Evolutionary conservation across 2,329 filamentous ascomycete genomes (phyloP).

Genomic region (Verticillium nubilum): DNA sequence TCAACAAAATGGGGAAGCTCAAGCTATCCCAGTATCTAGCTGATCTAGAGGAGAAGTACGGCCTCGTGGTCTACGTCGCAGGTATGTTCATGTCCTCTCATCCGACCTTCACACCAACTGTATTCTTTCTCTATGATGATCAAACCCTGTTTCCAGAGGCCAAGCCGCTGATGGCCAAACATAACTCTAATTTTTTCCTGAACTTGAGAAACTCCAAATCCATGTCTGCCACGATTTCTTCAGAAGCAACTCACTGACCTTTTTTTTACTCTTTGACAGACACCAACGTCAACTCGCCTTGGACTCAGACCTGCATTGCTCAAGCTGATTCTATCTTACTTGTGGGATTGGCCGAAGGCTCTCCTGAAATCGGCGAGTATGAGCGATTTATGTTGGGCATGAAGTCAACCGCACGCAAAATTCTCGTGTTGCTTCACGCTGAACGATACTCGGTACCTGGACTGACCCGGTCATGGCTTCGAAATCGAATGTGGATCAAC

Average conservation of each 20-base stretch:
- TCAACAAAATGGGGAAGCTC: constrained; percentile 94
- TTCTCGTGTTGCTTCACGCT: constrained; percentile 81
- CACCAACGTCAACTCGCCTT: constrained; percentile 93
- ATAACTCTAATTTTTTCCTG: constrained; percentile 68
- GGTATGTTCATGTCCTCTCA: constrained; percentile 38
- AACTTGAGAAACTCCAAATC: constrained; percentile 19
- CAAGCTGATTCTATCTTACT: constrained; percentile 95
- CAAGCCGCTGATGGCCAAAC: constrained; percentile 47
- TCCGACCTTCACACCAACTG: neutral
- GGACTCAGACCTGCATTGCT: constrained; percentile 96
- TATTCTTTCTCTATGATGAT: constrained; percentile 41
- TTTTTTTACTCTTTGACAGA: constrained; percentile 45
- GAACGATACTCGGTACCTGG: constrained; percentile 85
- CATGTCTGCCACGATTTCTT: neutral
- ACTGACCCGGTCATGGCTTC: constrained; percentile 81
- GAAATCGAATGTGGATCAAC: constrained; percentile 95
- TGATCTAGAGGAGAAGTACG: constrained; percentile 95
- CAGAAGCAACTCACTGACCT: constrained; percentile 19
- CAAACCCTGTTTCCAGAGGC: constrained; percentile 41
- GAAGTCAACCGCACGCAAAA: constrained; percentile 93
- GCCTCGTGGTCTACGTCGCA: constrained; percentile 89
- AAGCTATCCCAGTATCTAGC: constrained; percentile 94
- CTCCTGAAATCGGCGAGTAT: constrained; percentile 88
- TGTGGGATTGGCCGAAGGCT: constrained; percentile 85
- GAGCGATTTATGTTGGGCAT: constrained; percentile 94